These are phyloP conservation scores for Centrapalus pauciflorus DNA, from an alignment of 129 eudicot species.

Conservation along the genomic window DNA sequence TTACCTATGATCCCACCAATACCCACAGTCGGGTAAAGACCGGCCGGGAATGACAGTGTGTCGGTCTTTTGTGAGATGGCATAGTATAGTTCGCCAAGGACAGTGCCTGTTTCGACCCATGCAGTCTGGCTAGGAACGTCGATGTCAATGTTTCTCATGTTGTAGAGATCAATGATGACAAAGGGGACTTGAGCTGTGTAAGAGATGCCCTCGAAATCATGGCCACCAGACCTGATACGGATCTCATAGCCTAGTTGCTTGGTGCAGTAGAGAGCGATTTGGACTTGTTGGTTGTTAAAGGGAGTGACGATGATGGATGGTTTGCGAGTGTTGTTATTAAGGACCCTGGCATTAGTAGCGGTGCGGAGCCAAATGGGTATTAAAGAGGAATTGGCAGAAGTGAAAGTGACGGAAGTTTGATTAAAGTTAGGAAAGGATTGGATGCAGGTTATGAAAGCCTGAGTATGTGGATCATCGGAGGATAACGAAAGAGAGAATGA, in stretches of 20 bases:
- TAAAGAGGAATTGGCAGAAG: not conserved
- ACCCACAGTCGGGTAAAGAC: not conserved
- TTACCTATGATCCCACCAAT: not conserved
- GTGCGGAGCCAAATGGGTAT: not conserved
- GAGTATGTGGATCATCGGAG: not conserved
- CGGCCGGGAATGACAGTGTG: not conserved
- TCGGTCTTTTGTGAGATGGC: not conserved
- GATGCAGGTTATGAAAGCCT: not conserved
- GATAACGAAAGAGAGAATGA: too few species aligned
- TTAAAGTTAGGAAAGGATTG: not conserved
- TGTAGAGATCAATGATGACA: slow-evolving; percentile 6
- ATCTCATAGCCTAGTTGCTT: slow-evolving; percentile 4
- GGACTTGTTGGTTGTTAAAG: not conserved
- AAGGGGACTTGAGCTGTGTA: not conserved
- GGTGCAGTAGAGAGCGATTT: not conserved
- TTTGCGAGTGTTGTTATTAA: not conserved
- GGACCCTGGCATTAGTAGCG: not conserved
- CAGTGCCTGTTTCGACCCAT: not conserved
- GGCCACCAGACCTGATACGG: not conserved
- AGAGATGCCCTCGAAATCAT: slow-evolving; percentile 3
- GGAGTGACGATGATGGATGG: slow-evolving; percentile 4
- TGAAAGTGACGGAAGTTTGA: not conserved
- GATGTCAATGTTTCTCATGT: not conserved
- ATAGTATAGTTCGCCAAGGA: slow-evolving; percentile 8
- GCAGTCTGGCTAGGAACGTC: not conserved